Percentiles rank a stretch among this genome's conserved stretches.
These are phyloP conservation scores for Fusarium hostae DNA, from an alignment of 2,329 filamentous ascomycete species.

Conservation along the genomic window DNA sequence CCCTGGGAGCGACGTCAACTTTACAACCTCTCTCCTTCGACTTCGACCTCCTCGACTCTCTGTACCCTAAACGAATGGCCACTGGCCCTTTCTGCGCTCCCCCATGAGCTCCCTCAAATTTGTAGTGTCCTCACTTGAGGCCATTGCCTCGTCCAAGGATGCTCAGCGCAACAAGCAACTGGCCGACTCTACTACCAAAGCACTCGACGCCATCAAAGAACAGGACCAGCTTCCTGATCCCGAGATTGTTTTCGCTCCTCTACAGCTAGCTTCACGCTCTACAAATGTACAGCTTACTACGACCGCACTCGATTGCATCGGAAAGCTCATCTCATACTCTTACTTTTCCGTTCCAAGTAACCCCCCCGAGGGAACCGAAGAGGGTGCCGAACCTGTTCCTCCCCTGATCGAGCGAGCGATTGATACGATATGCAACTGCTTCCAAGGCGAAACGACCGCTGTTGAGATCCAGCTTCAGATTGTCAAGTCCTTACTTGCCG, in stretches of 20 bases:
- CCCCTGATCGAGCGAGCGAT: conserved; percentile 97
- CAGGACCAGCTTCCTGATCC: conserved; percentile 87
- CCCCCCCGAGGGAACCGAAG: conserved; percentile 52
- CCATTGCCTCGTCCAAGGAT: conserved; percentile 91
- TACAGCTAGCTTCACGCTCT: conserved; percentile 89
- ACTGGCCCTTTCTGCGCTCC: conserved; percentile 57
- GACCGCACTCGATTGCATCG: conserved; percentile 94
- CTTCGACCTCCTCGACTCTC: conserved; percentile 12
- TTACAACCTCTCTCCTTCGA: conserved; percentile 20
- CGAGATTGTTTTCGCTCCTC: conserved; percentile 88
- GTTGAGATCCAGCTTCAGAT: conserved; percentile 96
- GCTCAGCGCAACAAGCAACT: conserved; percentile 87
- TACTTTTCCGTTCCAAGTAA: conserved; percentile 84
- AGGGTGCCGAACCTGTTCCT: conserved; percentile 57
- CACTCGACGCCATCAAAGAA: conserved; percentile 86
- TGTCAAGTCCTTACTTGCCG: conserved; percentile 94
- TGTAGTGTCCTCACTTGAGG: conserved; percentile 91
- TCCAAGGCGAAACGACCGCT: conserved; percentile 94
- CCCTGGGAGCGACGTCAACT: conserved; percentile 29
- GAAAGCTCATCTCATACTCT: conserved; percentile 98
- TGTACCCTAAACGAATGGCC: conserved; percentile 56
- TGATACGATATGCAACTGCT: conserved; percentile 99
- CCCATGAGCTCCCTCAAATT: conserved; percentile 95
- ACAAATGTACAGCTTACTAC: conserved; percentile 87
- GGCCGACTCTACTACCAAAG: conserved; percentile 81